Evolutionary conservation across 2,329 filamentous ascomycete genomes (phyloP).

Genomic region (Fonsecaea erecta): DNA sequence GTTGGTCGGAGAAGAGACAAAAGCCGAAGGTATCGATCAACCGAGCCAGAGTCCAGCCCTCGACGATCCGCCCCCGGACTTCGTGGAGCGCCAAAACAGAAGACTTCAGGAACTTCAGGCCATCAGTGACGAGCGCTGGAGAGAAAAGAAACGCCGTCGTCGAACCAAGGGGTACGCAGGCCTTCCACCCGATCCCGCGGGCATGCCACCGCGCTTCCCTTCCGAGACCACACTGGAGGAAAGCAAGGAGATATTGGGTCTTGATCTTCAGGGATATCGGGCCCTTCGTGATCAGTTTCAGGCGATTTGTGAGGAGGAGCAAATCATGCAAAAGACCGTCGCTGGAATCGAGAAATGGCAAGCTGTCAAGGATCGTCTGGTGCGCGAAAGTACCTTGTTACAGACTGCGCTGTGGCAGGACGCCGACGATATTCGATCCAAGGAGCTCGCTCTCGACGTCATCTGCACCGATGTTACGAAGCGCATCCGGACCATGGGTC

Average conservation of each 20-base stretch:
- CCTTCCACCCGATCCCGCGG: slow-evolving; percentile 68
- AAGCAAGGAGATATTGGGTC: slow-evolving; percentile 69
- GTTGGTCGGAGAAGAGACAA: slow-evolving; percentile 37
- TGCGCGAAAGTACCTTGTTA: slow-evolving; percentile 68
- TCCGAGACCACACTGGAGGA: slow-evolving; percentile 83
- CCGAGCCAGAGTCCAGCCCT: slow-evolving; percentile 1
- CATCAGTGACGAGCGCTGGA: slow-evolving; percentile 67
- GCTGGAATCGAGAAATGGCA: slow-evolving; percentile 77
- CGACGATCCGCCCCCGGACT: slow-evolving; percentile 49
- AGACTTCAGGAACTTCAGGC: slow-evolving; percentile 60
- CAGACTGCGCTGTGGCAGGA: slow-evolving; percentile 65
- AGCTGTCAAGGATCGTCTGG: slow-evolving; percentile 68
- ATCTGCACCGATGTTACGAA: slow-evolving; percentile 84
- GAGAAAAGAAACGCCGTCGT: slow-evolving; percentile 68
- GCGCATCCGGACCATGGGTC: slow-evolving; percentile 68
- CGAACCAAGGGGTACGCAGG: slow-evolving; percentile 71
- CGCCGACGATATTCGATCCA: slow-evolving; percentile 63
- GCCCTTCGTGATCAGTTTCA: slow-evolving; percentile 70
- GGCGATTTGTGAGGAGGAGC: slow-evolving; percentile 68
- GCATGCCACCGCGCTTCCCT: slow-evolving; percentile 70
- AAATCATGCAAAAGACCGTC: slow-evolving; percentile 75
- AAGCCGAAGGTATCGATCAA: slow-evolving; percentile 19
- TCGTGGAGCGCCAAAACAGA: slow-evolving; percentile 59
- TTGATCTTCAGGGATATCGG: slow-evolving; percentile 68
- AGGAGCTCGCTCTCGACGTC: slow-evolving; percentile 73